phyloP scores from a whole-genome alignment of 1,139 yeast genomes.

The Williopsis jadinii region DNA sequence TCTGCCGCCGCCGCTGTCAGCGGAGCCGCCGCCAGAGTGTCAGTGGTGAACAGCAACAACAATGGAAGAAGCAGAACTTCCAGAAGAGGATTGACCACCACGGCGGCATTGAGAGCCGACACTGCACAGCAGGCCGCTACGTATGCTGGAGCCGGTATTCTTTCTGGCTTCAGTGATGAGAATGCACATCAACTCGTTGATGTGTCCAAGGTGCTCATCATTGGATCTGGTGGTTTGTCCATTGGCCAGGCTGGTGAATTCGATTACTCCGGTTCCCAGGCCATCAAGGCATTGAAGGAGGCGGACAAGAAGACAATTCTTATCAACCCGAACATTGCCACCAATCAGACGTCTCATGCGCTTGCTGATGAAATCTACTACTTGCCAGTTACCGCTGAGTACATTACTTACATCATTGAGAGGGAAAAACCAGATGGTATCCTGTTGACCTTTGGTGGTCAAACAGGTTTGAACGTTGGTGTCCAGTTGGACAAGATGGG shows the following conservation, averaged over 20 bases:
- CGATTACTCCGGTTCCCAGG: constrained; percentile 97
- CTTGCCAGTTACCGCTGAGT: constrained; percentile 95
- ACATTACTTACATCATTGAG: constrained; percentile 87
- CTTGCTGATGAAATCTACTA: constrained; percentile 93
- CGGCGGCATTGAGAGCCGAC: constrained; percentile 15
- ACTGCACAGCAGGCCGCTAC: constrained; percentile 25
- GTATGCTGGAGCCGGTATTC: constrained; percentile 52
- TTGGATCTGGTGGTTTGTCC: constrained; percentile 96
- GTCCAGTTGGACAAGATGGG: constrained; percentile 92
- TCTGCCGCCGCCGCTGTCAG: constrained; percentile 11
- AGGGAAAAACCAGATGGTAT: constrained; percentile 96
- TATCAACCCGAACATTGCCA: constrained; percentile 95
- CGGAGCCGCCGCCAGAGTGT: constrained; percentile 1
- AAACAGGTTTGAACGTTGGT: constrained; percentile 95
- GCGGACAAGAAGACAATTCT: constrained; percentile 79
- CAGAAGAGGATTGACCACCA: constrained; percentile 12
- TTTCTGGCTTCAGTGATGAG: constrained; percentile 36
- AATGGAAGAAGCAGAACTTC: not conserved
- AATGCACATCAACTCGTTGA: constrained; percentile 54
- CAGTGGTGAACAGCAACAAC: constrained; percentile 4
- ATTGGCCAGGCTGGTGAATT: constrained; percentile 99
- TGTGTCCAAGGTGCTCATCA: constrained; percentile 81
- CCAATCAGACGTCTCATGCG: constrained; percentile 94
- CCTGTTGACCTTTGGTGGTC: constrained; percentile 94
- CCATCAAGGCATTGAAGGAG: constrained; percentile 91